These are phyloP conservation scores for Gaertneriomyces semiglobifer DNA, from an alignment of 192 early-diverging fungal genomes.

Conservation along the genomic window DNA sequence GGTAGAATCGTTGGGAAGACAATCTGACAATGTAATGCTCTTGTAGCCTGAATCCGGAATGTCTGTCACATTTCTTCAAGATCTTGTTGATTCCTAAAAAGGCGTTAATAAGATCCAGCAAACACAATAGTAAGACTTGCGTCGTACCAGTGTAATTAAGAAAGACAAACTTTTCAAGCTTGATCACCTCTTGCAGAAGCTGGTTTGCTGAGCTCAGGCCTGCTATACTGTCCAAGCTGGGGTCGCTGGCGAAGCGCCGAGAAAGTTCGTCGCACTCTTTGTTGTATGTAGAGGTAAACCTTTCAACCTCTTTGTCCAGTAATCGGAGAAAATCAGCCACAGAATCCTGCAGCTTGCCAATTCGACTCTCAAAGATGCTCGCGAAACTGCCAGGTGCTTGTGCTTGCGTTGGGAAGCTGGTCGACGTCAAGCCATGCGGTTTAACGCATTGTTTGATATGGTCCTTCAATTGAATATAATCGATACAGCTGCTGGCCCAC, in stretches of 20 bases:
- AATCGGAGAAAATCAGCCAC: constrained; percentile 66
- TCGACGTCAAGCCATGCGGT: constrained; percentile 32
- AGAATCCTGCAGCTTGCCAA: constrained; percentile 52
- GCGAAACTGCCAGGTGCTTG: constrained; percentile 44
- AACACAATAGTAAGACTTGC: not conserved
- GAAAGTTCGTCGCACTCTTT: constrained; percentile 20
- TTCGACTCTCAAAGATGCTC: constrained; percentile 51
- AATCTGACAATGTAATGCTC: constrained; percentile 64
- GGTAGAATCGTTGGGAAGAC: constrained; percentile 60
- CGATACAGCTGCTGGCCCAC: constrained; percentile 68
- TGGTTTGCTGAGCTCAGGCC: constrained; percentile 22
- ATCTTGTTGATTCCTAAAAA: constrained; percentile 67
- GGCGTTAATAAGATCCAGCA: not conserved
- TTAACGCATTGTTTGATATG: constrained; percentile 64
- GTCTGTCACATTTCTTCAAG: constrained; percentile 82
- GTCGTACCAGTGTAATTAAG: constrained; percentile 71
- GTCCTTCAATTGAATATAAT: constrained; percentile 66
- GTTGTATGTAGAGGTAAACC: constrained; percentile 25
- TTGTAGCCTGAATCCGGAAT: constrained; percentile 67
- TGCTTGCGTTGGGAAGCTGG: not conserved
- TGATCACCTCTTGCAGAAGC: constrained; percentile 61
- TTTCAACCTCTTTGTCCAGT: constrained; percentile 63
- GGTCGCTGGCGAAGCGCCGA: not conserved
- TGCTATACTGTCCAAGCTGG: not conserved
- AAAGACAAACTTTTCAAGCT: constrained; percentile 76